Conservation (phyloP, 176 grass and related monocot genomes). For the Thalia dealbata region DNA sequence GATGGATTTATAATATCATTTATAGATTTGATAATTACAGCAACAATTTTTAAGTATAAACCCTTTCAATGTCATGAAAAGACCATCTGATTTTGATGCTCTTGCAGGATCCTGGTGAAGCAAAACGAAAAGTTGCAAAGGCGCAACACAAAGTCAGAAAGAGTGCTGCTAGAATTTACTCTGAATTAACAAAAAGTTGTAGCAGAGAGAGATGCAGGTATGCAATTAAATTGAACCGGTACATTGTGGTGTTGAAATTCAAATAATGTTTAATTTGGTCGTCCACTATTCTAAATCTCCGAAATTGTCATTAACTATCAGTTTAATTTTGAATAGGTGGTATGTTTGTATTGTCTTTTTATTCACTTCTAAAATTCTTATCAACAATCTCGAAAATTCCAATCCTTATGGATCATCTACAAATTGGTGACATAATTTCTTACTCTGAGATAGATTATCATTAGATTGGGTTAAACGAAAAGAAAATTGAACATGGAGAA, state of each 20-base stretch:
- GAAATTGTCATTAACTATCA: not conserved
- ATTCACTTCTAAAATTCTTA: too few species aligned
- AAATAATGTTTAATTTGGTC: not conserved
- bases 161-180: conserved; percentile 71
- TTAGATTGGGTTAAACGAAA: not conserved
- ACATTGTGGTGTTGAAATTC: not conserved
- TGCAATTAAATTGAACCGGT: conserved; percentile 9
- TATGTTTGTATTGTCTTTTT: too few species aligned
- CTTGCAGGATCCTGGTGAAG: conserved; percentile 49
- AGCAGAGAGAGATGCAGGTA: conserved; percentile 86
- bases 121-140: conserved; percentile 65
- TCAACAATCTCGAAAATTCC: too few species aligned
- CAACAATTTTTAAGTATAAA: too few species aligned
- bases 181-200: conserved; percentile 70
- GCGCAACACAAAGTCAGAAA: conserved; percentile 60
- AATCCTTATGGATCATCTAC: too few species aligned
- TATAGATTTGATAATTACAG: conserved; percentile 1
- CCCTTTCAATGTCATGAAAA: not conserved
- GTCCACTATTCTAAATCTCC: not conserved
- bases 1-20: conserved; percentile 14
- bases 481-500: not conserved
- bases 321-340: not conserved
- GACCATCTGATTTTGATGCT: conserved; percentile 20
- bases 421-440: too few species aligned
- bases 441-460: too few species aligned